Base-by-base conservation (phyloP, 345 rosid genomes). In the Brassica incana region DNA sequence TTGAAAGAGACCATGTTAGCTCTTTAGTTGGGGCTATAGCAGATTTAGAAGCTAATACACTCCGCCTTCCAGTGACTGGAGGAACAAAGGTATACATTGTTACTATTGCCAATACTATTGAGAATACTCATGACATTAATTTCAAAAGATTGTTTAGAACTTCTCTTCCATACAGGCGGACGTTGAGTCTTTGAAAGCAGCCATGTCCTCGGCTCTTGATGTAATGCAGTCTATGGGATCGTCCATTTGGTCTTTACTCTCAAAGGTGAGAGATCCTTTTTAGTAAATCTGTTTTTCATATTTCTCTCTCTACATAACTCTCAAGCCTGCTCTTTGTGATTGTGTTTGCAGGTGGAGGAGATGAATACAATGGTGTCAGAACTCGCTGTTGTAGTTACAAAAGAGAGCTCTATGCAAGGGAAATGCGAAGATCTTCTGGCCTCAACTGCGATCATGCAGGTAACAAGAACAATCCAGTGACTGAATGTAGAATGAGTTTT, bases 221-320 rank as follows among this genome's bases (percentile, higher is more conserved):
- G 92, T 96, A 83, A 88, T 96, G 97, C 95, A 88, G 79, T 88
- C 91, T 58, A 89, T 91, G 86, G 97, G 94, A 89, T 87, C 90
- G 35, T 88, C 93, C 77, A 86, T 90, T 73, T 86, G 87, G 79
- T 84, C 90, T 72, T 85, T 88, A 75, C 88, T 85, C 63, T 85
- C 93, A 30, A 89, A 84, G 92, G 99, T 93, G 64, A 86, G 94
- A 80, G 93, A 80, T 93, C 68, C 38, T 10, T 4, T 58, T 36
- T 8, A 10, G 20, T 27, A n/a, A 35, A 36, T 36, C 9, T 9
- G 2, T 54, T 25, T 48, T 32, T 11, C 14, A 30, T 16, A 18
- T 64, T 7, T 36, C 8, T 12, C 35, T 67, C 73, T 18, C 29
- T 16, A 56, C 74, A 20, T 45, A 29, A 59, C 5, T 76, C 77